Evolutionary conservation across 257 asterid species (phyloP), one percentile per base, ranked within the genome.

Genomic region (Nicotiana tabacum): DNA sequence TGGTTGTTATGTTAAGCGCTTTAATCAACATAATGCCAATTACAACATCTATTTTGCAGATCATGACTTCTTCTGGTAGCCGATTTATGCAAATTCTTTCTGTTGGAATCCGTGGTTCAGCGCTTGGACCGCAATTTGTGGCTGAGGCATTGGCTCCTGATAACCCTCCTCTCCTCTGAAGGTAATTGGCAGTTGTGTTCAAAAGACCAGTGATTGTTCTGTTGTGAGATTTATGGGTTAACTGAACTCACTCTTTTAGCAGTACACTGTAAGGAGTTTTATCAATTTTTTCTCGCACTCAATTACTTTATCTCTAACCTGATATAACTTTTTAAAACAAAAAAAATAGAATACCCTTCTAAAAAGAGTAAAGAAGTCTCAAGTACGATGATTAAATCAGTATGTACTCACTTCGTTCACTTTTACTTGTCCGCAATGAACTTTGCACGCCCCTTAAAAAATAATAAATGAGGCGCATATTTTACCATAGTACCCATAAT

Each of bases 71-170:
- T 12, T 35, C 84, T 46, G 95, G 81, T n/a, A 83, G 84, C 24
- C 84, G 77, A 39, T 96, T 96, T 88, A 94, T 97, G 0, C 99
- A 96, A 87, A 89, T 96, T 76, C 99, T 96, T 87, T 94, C 98
- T 21, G 92, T 96, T 66, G 99, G 98, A 76, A 94, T 96, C 83
- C 98, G 99, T 68, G 99, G 99, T 87, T 96, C 99, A 46, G 98
- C 99, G 83, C 97, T 96, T 4, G 99, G 99, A 43, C 99, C 99
- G 43, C 98, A 96, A 81, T 96, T 96, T 90, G 99, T 96, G 67
- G 98, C 99, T 3, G 98, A 94, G 93, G 99, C 99, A 37, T 87
- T 96, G 92, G 98, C 99, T 77, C 99, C 98, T 12, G 98, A 96
- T 86, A 96, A 96, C 88, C 99, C 27, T 24, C 27, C 27, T 24